Base-by-base conservation (phyloP, 257 asterid genomes). In the Plantago major region DNA sequence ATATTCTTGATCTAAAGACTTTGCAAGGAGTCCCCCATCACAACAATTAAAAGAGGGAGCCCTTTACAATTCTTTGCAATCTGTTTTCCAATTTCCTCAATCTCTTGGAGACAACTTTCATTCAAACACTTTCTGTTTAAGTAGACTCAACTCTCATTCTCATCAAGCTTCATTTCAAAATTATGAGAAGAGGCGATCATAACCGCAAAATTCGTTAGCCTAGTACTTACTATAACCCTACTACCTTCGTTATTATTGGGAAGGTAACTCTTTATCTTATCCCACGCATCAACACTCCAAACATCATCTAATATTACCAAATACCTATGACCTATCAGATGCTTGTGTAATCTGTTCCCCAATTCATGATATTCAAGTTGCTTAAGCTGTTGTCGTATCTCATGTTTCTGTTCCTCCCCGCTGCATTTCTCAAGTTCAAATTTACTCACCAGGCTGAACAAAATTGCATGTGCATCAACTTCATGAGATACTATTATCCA, bases 401-500 rank as follows among this genome's bases (percentile, higher is more conserved):
- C 19, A 1, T 30, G 37, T n/a, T n/a, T n/a, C n/a, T n/a, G n/a
- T n/a, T n/a, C n/a, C n/a, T n/a, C n/a, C n/a, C n/a, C n/a, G n/a
- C n/a, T n/a, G n/a, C n/a, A n/a, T n/a, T n/a, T n/a, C n/a, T n/a
- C n/a, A n/a, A n/a, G n/a, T n/a, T n/a, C n/a, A n/a, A n/a, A n/a
- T n/a, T n/a, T n/a, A n/a, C n/a, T n/a, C n/a, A n/a, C n/a, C n/a
- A n/a, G n/a, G n/a, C n/a, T n/a, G n/a, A n/a, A n/a, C n/a, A n/a
- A n/a, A n/a, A n/a, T n/a, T n/a, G n/a, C n/a, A n/a, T n/a, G n/a
- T n/a, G n/a, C n/a, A n/a, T n/a, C n/a, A n/a, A n/a, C n/a, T 2
- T 64, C 62, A 58, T 59, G 64, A 53, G 78, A 64, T 14, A 73
- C 3, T 0, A 74, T 64, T 22, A n/a, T 57, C 74, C 74, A 73